Percentiles rank a stretch among this genome's conserved stretches.
These are phyloP conservation scores for Zasmidium citrigriseum DNA, from an alignment of 2,329 filamentous ascomycete genomes.

Conservation along the genomic window DNA sequence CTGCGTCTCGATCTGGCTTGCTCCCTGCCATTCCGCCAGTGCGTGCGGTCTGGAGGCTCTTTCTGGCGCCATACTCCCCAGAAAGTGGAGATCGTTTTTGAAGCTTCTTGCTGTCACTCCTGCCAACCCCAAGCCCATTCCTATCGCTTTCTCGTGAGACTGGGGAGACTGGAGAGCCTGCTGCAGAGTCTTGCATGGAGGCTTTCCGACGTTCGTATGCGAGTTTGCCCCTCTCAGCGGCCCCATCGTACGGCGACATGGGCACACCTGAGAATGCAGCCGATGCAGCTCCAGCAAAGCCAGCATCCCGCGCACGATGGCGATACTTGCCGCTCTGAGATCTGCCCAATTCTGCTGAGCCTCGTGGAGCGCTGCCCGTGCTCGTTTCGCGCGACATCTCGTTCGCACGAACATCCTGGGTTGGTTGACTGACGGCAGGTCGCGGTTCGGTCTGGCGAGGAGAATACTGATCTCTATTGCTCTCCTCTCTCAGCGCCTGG, in stretches of 20 bases:
- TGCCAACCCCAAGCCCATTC: slow-evolving; percentile 20
- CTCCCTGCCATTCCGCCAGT: slow-evolving; percentile 33
- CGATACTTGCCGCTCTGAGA: slow-evolving; percentile 29
- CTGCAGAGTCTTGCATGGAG: slow-evolving; percentile 16
- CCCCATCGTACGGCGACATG: slow-evolving; percentile 13
- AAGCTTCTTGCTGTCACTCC: slow-evolving; percentile 38
- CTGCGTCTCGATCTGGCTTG: slow-evolving; percentile 28
- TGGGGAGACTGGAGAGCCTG: slow-evolving; percentile 23
- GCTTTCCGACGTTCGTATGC: slow-evolving; percentile 34
- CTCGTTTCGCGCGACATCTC: not conserved
- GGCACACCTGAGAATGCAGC: slow-evolving; percentile 19
- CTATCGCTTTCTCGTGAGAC: slow-evolving; percentile 17
- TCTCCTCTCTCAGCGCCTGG: slow-evolving; percentile 16
- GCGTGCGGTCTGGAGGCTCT: slow-evolving; percentile 42
- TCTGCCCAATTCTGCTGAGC: slow-evolving; percentile 15
- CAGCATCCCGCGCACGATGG: slow-evolving; percentile 34
- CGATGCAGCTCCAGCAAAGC: slow-evolving; percentile 34
- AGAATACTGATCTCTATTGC: not conserved
- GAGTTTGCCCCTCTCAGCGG: slow-evolving; percentile 30
- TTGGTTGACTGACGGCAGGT: not conserved
- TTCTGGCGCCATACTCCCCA: slow-evolving; percentile 19
- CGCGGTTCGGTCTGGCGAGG: not conserved
- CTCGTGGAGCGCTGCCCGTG: not conserved
- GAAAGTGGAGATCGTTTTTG: slow-evolving; percentile 26
- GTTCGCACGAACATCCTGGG: not conserved